These are phyloP conservation scores for Dictyostelium firmibasis DNA, from an alignment of 78 protist genomes.

Conservation along the genomic window DNA sequence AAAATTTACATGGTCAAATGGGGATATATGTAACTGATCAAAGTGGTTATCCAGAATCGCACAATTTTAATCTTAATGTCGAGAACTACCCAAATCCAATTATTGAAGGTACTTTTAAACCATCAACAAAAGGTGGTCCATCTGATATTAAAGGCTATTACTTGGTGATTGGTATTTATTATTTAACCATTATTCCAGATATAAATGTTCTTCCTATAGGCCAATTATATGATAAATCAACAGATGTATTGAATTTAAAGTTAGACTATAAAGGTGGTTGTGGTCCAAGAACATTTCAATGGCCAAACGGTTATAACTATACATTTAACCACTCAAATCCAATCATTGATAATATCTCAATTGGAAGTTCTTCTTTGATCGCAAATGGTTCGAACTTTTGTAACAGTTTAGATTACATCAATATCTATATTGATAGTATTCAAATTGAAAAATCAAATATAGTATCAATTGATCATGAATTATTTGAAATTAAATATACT, in stretches of 20 bases:
- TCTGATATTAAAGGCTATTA: neutral
- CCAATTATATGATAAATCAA: too few species aligned
- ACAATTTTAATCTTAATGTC: neutral
- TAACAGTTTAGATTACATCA: too few species aligned
- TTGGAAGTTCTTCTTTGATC: neutral
- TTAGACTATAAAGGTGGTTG: neutral
- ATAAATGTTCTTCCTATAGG: neutral
- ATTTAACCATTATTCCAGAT: neutral
- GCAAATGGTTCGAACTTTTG: neutral
- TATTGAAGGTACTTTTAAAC: neutral
- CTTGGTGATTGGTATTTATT: neutral
- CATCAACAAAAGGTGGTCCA: neutral
- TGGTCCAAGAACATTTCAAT: neutral
- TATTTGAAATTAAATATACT: neutral
- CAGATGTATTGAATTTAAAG: neutral
- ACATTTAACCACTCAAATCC: neutral
- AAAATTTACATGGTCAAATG: neutral
- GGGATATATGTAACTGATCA: neutral
- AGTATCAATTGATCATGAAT: too few species aligned
- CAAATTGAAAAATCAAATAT: neutral
- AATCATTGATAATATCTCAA: neutral
- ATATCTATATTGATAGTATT: neutral
- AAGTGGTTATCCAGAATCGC: neutral
- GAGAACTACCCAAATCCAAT: neutral
- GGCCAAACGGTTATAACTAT: neutral